Conservation (phyloP, 176 grass and related monocot species). For the Bolboschoenus planiculmis region DNA sequence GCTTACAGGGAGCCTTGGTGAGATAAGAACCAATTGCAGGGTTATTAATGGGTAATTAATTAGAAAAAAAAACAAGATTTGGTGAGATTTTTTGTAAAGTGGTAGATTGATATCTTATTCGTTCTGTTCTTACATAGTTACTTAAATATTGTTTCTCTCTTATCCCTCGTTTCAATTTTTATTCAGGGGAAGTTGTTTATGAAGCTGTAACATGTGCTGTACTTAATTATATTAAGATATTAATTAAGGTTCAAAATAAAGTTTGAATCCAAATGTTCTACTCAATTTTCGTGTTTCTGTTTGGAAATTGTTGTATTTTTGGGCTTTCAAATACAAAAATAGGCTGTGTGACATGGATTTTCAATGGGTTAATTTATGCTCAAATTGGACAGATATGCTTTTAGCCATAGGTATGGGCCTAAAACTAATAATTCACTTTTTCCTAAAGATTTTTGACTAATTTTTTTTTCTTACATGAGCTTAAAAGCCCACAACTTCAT, state of each 20-base stretch:
- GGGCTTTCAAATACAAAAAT: neutral
- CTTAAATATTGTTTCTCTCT: neutral
- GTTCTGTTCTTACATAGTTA: constrained; percentile 25
- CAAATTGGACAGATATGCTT: no score
- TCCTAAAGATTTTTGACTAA: no score
- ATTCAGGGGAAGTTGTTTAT: neutral
- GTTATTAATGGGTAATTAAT: constrained; percentile 27
- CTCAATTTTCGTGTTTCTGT: neutral
- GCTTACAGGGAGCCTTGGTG: constrained; percentile 48
- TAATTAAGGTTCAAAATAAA: constrained; percentile 15
- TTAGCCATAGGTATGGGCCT: no score
- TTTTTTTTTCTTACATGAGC: no score
- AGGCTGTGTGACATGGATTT: neutral
- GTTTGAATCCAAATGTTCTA: neutral
- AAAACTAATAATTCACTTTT: no score
- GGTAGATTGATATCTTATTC: constrained; percentile 24
- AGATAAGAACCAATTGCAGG: constrained; percentile 70
- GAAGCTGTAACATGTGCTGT: constrained; percentile 4
- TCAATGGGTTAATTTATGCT: neutral
- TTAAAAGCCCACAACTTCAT: no score
- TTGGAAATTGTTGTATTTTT: neutral
- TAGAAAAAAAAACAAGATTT: neutral
- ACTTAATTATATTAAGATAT: neutral
- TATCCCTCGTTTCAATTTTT: neutral
- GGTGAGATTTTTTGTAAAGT: constrained; percentile 11